phyloP scores from a whole-genome alignment of 371 early-diverging fungal species.

The Mortierella sp. region DNA sequence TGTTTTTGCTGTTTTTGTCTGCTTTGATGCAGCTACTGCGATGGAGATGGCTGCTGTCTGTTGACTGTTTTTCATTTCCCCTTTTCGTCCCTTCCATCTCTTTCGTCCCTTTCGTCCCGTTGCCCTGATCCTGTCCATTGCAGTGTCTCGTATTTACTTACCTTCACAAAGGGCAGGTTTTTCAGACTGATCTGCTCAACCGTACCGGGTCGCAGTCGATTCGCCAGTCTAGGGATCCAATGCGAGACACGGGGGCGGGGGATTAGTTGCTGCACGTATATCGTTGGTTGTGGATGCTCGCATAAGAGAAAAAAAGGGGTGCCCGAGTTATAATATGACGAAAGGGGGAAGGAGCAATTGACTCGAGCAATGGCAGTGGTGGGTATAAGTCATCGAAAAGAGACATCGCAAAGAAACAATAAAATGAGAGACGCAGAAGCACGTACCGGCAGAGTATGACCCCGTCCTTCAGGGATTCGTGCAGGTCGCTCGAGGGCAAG shows the following conservation, averaged over 20 bases:
- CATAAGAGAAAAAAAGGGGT: slow-evolving; percentile 12
- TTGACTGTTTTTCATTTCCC: neutral
- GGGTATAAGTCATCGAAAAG: too few relatives aligned
- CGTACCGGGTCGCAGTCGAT: slow-evolving; percentile 78
- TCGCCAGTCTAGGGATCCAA: slow-evolving; percentile 82
- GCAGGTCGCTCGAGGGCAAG: slow-evolving; percentile 63
- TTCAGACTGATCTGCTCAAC: slow-evolving; percentile 76
- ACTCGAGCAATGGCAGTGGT: too few relatives aligned
- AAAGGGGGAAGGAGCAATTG: too few relatives aligned
- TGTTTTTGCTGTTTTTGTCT: neutral
- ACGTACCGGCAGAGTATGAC: slow-evolving; percentile 82
- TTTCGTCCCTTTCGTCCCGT: too few relatives aligned
- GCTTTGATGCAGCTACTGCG: neutral
- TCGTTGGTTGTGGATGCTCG: neutral
- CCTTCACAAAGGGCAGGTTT: slow-evolving; percentile 81
- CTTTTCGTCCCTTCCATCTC: slow-evolving; percentile 3
- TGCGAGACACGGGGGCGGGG: slow-evolving; percentile 3
- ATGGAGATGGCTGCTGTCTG: neutral
- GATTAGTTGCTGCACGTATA: too few relatives aligned
- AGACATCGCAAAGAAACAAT: slow-evolving; percentile 3
- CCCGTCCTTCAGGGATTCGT: slow-evolving; percentile 78
- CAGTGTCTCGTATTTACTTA: slow-evolving; percentile 31
- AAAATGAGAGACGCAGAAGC: slow-evolving; percentile 1
- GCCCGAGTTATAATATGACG: too few relatives aligned
- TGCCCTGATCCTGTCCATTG: too few relatives aligned